Evolutionary conservation across 257 asterid species (phyloP), one percentile per base, ranked within the genome.

Genomic region (Rubia yunnanensis): DNA sequence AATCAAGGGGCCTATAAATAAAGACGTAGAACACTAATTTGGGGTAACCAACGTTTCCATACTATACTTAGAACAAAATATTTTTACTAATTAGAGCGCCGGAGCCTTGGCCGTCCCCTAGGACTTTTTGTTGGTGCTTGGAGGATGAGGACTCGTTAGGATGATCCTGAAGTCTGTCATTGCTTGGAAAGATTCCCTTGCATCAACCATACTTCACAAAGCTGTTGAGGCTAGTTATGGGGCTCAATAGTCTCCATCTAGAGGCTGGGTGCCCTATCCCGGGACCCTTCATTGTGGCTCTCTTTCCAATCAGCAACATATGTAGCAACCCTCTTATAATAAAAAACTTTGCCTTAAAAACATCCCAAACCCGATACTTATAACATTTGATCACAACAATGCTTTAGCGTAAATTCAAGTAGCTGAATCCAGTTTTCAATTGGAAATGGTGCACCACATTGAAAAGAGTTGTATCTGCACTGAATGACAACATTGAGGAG

Each of bases 201-300:
- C n/a, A n/a, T n/a, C n/a, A n/a, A n/a, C 99, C 99, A 85, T 38
- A 88, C 87, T 78, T 94, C 89, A 65, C 99, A 94, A 71, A 94
- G 90, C 77, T 80, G 88, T 49, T 54, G 74, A 0, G 89, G 76
- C 99, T 96, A 90, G 64, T 90, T 88, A 7, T 89, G 86, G 5
- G 98, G 99, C 73, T 94, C 94, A 32, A 94, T 83, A 5, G 99
- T 96, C 82, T 90, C 96, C 2, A 96, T 94, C 57, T 98, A 98
- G 74, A 94, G 65, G 23, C 99, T 96, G 0, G 99, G 99, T 0
- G 98, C 96, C 64, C 99, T 73, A 70, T 94, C 99, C 68, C 95
- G 85, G 22, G 99, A 90, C 22, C 99, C 98, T 64, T 94, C 97
- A 7, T 94, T 94, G 63, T 90, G 95, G 63, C 84, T 90, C 17